Conservation (phyloP, 2,329 filamentous ascomycete species). For the Aureobasidium sp. region DNA sequence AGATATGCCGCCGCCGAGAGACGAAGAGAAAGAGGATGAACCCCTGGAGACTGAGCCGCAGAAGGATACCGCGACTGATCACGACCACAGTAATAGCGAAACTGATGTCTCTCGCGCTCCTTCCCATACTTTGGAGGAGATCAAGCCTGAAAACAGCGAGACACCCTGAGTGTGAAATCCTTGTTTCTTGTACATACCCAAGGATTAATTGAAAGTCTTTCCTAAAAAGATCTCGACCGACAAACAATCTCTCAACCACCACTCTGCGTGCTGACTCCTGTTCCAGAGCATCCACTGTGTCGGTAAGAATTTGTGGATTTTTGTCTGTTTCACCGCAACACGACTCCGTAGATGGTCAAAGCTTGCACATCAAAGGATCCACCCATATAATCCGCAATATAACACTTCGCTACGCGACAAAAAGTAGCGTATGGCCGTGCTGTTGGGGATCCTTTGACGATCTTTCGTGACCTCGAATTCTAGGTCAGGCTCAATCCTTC, state of each 20-base stretch:
- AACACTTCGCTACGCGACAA: background rate
- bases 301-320: background rate
- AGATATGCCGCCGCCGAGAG: background rate
- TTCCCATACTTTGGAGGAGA: background rate
- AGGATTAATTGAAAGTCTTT: background rate
- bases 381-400: slow-evolving; percentile 2
- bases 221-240: background rate
- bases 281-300: background rate
- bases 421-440: background rate
- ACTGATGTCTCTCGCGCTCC: slow-evolving; percentile 5
- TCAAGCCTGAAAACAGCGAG: background rate
- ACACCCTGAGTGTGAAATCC: background rate
- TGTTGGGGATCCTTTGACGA: background rate
- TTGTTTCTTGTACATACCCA: background rate
- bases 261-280: background rate
- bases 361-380: background rate
- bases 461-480: background rate
- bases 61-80: background rate
- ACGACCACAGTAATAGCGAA: background rate
- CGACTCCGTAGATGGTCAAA: background rate
- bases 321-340: background rate
- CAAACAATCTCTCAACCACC: background rate
- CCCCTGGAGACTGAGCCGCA: background rate
- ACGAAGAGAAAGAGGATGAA: background rate
- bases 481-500: background rate